Evolutionary conservation across 2,329 filamentous ascomycete species (phyloP), one percentile per base, ranked within the genome.

Genomic region (Dactylellina cionopaga): DNA sequence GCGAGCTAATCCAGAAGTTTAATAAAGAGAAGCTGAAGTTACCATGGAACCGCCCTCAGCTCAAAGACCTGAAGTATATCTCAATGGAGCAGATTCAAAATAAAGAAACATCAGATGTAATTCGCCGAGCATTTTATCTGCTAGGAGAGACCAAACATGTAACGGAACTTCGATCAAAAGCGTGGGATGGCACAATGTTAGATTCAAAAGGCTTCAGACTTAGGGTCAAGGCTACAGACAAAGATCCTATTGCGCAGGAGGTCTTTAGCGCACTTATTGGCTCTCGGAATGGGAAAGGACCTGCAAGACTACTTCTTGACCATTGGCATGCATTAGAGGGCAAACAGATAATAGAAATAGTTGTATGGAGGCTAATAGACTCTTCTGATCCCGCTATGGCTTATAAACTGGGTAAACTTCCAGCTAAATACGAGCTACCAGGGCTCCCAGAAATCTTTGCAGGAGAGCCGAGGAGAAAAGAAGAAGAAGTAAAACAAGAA

Each of bases 61-160:
- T n/a, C n/a, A n/a, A n/a, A n/a, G 24, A 17, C 39, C 19, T 66
- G 9, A 24, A 41, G 35, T 41, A 49, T 33, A 33, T 66, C 22
- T 29, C 41, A 7, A 29, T 41, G n/a, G 13, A 51, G 15, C 6
- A 24, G 11, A 33, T 66, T 19, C 7, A 33, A 2, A 58, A 66
- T 25, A 2, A 1, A 5, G 47, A 52, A 11, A 52, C 47, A 15
- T 4, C 2, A 22, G 24, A 6, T 10, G 3, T 52, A 11, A 13
- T 37, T 19, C n/a, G n/a, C n/a, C n/a, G n/a, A n/a, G n/a, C n/a
- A n/a, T n/a, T n/a, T n/a, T n/a, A n/a, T n/a, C n/a, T n/a, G n/a
- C n/a, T n/a, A n/a, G n/a, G n/a, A n/a, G n/a, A n/a, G n/a, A n/a
- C n/a, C n/a, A n/a, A n/a, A n/a, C n/a, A n/a, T n/a, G n/a, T n/a